Base-by-base conservation (phyloP, 345 rosid genomes). In the Combretum micranthum region DNA sequence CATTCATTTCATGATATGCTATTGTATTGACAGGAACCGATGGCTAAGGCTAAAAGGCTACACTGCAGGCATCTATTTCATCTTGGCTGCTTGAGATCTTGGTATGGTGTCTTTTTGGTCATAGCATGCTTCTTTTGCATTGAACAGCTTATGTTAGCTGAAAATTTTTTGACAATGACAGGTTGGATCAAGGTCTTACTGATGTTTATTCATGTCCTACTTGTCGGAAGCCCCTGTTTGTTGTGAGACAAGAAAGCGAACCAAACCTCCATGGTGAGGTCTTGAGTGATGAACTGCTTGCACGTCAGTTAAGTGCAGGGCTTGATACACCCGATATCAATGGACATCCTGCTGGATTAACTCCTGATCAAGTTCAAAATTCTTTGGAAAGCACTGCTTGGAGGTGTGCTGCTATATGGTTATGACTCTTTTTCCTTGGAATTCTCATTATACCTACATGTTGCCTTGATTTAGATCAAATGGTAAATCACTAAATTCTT, bases 181-280 rank as follows among this genome's bases (percentile, higher is more conserved):
- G 99, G 99, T 70, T 93, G 85, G 99, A 93, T 79, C 99, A 93
- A 80, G 95, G 99, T 72, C 82, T 85, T 59, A 93, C 77, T 69
- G 99, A 89, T 44, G 83, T 67, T 64, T 89, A 89, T 63, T 89
- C 97, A 15, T 93, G 99, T 57, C 99, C 99, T 55, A 89, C 96
- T 37, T 93, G 99, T 80, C 83, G 99, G 59, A 93, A 93, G 81
- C 99, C 99, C 19, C 94, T 93, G 72, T 82, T 93, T 75, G 77
- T 66, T 44, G 79, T 77, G 42, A 73, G 94, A 77, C 59, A 68
- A 47, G 97, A 79, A 76, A 83, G 52, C 71, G 90, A 83, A 71
- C 69, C 68, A 52, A 77, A 51, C 59, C 73, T 68, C 59, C 83
- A 19, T 47, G 39, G 72, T 37, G 98, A 85, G 60, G 72, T 73